These are phyloP conservation scores for Leishmania tropica DNA, from an alignment of 208 protist species.

Conservation along the genomic window DNA sequence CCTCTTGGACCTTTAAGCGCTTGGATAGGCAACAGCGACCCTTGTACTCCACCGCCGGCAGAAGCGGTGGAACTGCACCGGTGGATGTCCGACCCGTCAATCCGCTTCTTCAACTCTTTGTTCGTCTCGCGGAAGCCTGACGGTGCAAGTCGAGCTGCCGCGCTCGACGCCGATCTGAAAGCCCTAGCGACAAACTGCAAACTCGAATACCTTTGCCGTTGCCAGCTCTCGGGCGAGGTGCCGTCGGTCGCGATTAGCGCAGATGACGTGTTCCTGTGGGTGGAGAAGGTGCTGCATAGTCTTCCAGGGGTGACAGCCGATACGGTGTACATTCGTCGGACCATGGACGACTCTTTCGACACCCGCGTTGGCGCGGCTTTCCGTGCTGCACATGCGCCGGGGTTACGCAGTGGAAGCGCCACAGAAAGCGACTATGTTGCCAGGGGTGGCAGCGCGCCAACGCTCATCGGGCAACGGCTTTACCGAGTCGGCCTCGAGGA, in stretches of 20 bases:
- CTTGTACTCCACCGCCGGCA: background rate
- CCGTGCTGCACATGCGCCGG: background rate
- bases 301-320: constrained; percentile 43
- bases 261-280: constrained; percentile 38
- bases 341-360: constrained; percentile 46
- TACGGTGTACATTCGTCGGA: constrained; percentile 29
- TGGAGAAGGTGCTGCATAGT: constrained; percentile 42
- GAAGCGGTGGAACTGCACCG: constrained; percentile 19
- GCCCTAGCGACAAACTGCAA: constrained; percentile 12
- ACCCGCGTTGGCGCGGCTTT: background rate
- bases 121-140: constrained; percentile 22
- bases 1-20: constrained; percentile 36
- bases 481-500: background rate
- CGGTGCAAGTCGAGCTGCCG: background rate
- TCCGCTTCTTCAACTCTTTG: constrained; percentile 36
- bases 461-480: background rate
- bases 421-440: background rate
- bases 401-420: background rate
- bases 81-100: constrained; percentile 30
- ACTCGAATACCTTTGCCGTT: constrained; percentile 29
- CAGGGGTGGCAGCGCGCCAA: background rate
- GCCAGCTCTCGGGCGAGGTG: constrained; percentile 17
- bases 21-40: constrained; percentile 16
- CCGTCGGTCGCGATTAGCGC: constrained; percentile 28
- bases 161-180: constrained; percentile 25